A percentile compares a stretch with the other conserved stretches of the same genome.
Conservation (phyloP, 768 basidiomycete genomes). For the Boletus reticuloceps region DNA sequence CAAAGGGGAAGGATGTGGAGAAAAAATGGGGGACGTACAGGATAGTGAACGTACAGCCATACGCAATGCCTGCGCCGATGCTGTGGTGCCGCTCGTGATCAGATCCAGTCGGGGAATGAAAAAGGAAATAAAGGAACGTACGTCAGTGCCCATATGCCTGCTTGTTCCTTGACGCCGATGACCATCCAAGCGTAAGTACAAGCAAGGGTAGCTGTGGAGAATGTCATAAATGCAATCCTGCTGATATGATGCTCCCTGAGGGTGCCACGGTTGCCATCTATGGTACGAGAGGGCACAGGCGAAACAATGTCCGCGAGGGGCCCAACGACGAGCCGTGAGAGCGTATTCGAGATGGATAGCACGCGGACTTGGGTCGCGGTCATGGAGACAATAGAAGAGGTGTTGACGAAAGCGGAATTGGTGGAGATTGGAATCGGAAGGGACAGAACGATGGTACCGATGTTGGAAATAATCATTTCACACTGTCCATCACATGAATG, state of each 20-base stretch:
- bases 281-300: constrained; percentile 48
- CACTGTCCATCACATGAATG: constrained; percentile 38
- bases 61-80: constrained; percentile 62
- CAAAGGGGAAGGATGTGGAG: not conserved
- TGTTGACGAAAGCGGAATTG: constrained; percentile 4
- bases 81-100: constrained; percentile 33
- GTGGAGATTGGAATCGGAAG: constrained; percentile 39
- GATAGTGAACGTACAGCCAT: constrained; percentile 69
- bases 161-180: constrained; percentile 44
- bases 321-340: constrained; percentile 65
- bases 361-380: constrained; percentile 67
- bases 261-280: constrained; percentile 28
- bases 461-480: constrained; percentile 83
- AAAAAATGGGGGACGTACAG: constrained; percentile 46
- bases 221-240: constrained; percentile 57
- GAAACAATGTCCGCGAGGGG: constrained; percentile 72
- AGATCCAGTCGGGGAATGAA: not conserved
- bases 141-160: constrained; percentile 71
- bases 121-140: constrained; percentile 23
- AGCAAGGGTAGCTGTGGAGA: constrained; percentile 46
- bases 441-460: constrained; percentile 72
- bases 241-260: constrained; percentile 54
- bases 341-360: constrained; percentile 68
- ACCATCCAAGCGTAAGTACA: constrained; percentile 57
- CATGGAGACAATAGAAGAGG: constrained; percentile 31